Evolutionary conservation across 495 filamentous ascomycete species (phyloP).

Genomic region (Penicillium maclennaniae): DNA sequence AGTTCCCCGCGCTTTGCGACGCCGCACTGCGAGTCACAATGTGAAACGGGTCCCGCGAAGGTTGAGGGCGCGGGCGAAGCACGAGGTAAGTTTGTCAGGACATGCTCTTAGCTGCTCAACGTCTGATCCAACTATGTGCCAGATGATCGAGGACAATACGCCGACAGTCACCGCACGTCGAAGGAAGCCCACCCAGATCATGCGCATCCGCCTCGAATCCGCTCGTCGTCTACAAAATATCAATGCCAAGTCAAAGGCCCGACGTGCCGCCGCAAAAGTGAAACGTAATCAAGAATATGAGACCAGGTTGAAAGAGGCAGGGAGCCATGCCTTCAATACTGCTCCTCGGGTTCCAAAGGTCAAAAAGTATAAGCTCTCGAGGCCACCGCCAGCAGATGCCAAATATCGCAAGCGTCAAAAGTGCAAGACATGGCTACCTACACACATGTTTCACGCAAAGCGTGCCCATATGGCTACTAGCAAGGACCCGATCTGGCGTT

Average conservation of each 20-base stretch:
- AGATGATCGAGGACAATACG: conserved; percentile 88
- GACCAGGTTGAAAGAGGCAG: conserved; percentile 29
- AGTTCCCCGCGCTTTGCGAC: conserved; percentile 76
- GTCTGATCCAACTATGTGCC: conserved; percentile 2
- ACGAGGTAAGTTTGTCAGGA: conserved; percentile 52
- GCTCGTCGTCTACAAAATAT: conserved; percentile 68
- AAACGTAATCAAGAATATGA: conserved; percentile 31
- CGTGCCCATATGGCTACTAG: conserved; percentile 81
- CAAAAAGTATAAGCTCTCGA: conserved; percentile 64
- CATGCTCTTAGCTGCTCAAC: neutral
- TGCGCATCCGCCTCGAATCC: conserved; percentile 77
- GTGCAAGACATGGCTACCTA: conserved; percentile 91
- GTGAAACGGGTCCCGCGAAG: conserved; percentile 83
- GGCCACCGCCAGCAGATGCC: conserved; percentile 58
- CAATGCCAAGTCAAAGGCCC: conserved; percentile 52
- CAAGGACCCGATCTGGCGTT: conserved; percentile 79
- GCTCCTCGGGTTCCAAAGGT: conserved; percentile 61
- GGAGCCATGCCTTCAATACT: conserved; percentile 35
- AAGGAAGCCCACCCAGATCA: conserved; percentile 64
- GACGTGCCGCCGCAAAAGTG: conserved; percentile 34
- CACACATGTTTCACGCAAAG: conserved; percentile 92
- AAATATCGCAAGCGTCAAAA: conserved; percentile 83
- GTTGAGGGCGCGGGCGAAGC: conserved; percentile 63
- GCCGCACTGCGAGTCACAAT: conserved; percentile 92
- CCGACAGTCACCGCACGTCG: conserved; percentile 71